phyloP scores from a whole-genome alignment of 2,329 filamentous ascomycete genomes.

The Fusarium sublunatum region DNA sequence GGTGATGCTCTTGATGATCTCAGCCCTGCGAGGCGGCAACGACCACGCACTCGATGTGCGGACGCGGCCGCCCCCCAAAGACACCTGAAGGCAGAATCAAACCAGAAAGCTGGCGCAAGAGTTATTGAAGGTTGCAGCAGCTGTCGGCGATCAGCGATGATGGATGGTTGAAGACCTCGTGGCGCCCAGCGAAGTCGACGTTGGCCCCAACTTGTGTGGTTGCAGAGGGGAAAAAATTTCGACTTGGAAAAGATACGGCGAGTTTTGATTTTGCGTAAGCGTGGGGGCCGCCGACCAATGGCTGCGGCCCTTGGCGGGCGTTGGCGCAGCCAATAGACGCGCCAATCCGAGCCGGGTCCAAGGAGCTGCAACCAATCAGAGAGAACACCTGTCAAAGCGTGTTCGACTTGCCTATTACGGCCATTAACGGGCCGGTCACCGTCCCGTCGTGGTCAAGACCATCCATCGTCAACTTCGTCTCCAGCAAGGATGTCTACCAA shows the following conservation, averaged over 20 bases:
- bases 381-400: background rate
- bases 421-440: constrained; percentile 16
- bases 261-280: constrained; percentile 48
- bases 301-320: background rate
- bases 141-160: constrained; percentile 37
- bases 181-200: constrained; percentile 32
- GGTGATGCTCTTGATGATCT: constrained; percentile 1
- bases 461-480: constrained; percentile 8
- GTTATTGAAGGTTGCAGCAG: constrained; percentile 32
- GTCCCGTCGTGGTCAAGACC: constrained; percentile 10
- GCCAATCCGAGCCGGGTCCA: constrained; percentile 12
- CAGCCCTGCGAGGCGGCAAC: constrained; percentile 6
- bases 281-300: constrained; percentile 40
- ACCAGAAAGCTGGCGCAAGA: constrained; percentile 4
- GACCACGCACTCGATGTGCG: background rate
- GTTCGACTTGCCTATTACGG: constrained; percentile 33
- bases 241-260: constrained; percentile 36
- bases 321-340: constrained; percentile 22
- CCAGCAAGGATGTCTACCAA: background rate
- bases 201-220: constrained; percentile 39
- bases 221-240: constrained; percentile 37
- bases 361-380: constrained; percentile 26
- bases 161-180: constrained; percentile 30
- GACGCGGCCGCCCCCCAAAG: constrained; percentile 19
- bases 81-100: constrained; percentile 15